These are phyloP conservation scores for Oxytropis ochrocephala DNA, from an alignment of 306 rosid genomes.

Conservation along the genomic window DNA sequence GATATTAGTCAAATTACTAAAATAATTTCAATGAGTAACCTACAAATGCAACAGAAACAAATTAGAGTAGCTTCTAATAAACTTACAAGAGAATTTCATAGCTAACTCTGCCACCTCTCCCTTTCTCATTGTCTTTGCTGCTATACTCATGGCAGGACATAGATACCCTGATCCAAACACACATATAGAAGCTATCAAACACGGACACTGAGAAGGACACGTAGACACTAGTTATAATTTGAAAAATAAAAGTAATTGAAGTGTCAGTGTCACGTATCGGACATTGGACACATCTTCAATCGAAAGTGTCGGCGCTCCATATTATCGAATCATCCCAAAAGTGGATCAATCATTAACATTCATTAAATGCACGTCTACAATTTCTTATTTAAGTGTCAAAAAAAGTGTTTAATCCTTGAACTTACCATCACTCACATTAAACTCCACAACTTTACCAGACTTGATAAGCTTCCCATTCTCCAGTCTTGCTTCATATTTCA, in stretches of 20 bases:
- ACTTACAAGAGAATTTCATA: conserved; percentile 45
- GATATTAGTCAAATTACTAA: neutral
- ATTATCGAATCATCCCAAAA: neutral
- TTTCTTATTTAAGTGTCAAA: neutral
- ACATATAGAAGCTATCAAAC: neutral
- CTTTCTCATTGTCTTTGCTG: conserved; percentile 65
- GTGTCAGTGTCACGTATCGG: too few species aligned
- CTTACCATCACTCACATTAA: conserved; percentile 47
- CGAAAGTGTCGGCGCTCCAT: too few species aligned
- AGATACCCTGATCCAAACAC: conserved; percentile 35
- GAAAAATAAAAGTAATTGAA: too few species aligned
- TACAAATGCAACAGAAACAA: neutral
- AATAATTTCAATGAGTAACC: neutral
- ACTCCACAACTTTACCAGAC: conserved; percentile 39
- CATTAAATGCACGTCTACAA: neutral
- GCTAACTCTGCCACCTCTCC: conserved; percentile 57
- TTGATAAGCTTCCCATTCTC: conserved; percentile 37
- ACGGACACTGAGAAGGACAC: too few species aligned
- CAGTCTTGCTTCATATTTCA: conserved; percentile 48
- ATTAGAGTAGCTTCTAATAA: neutral
- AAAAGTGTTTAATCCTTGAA: neutral
- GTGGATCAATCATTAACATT: neutral
- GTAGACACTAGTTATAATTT: too few species aligned
- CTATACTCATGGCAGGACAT: conserved; percentile 55
- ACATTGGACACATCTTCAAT: too few species aligned